Percentiles rank a stretch among this genome's conserved stretches.
Evolutionary conservation across 805 yeast genomes (phyloP).

Genomic region (Yarrowia bubula): DNA sequence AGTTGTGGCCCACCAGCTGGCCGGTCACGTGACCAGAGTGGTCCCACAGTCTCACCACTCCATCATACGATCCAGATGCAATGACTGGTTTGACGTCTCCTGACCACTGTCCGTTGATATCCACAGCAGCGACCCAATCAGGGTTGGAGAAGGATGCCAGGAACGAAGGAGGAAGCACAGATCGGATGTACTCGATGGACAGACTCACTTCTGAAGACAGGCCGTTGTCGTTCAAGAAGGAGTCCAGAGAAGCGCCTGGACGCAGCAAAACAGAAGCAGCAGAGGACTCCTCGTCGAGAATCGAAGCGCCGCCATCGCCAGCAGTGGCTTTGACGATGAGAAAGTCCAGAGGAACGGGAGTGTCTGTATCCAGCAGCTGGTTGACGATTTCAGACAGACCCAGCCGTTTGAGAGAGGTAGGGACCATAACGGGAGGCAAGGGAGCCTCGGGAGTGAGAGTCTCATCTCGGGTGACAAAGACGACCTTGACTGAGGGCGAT

Average conservation of each 20-base stretch:
- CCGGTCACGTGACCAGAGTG: slow-evolving; percentile 74
- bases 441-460: slow-evolving; percentile 55
- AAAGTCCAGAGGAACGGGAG: slow-evolving; percentile 88
- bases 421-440: slow-evolving; percentile 84
- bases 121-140: slow-evolving; percentile 89
- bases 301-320: slow-evolving; percentile 50
- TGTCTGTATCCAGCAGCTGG: slow-evolving; percentile 62
- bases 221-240: slow-evolving; percentile 72
- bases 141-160: slow-evolving; percentile 85
- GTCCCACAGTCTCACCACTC: slow-evolving; percentile 87
- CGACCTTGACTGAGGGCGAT: slow-evolving; percentile 63
- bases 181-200: slow-evolving; percentile 84
- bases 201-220: slow-evolving; percentile 77
- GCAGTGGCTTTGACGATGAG: slow-evolving; percentile 46
- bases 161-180: slow-evolving; percentile 91
- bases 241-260: slow-evolving; percentile 60
- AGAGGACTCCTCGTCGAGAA: slow-evolving; percentile 19
- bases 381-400: slow-evolving; percentile 95
- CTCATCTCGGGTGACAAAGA: slow-evolving; percentile 75
- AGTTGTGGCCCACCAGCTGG: slow-evolving; percentile 84
- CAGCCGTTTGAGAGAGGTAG: slow-evolving; percentile 78
- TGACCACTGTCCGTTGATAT: slow-evolving; percentile 45
- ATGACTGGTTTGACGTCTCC: slow-evolving; percentile 50
- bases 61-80: slow-evolving; percentile 90
- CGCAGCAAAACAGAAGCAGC: slow-evolving; percentile 54